Evolutionary conservation across 805 yeast species (phyloP), one percentile per base, ranked within the genome.

Genomic region (Cyberlindnera meyerae): DNA sequence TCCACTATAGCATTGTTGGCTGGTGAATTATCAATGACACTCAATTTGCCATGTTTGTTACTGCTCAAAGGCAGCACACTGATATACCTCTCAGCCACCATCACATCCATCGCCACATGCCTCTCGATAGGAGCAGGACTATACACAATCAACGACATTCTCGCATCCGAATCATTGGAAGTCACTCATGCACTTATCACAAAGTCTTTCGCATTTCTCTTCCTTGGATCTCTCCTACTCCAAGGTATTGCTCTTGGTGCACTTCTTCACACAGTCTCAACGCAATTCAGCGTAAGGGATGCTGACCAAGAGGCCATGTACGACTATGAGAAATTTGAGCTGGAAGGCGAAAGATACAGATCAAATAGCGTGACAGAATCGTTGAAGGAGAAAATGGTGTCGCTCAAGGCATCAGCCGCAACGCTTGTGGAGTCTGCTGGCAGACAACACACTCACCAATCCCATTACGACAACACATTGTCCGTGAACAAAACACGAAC

Each of bases 41-140:
- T 47, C 8, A 32, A 44, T 2, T 9, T 46, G 14, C 51, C 52
- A 2, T 11, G 39, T n/a, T 27, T 27, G 6, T 17, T 35, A 5
- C 11, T 34, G 22, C 31, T 25, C 17, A 24, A 27, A 3, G 37
- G 32, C 13, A 9, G 20, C 12, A 14, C 26, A 3, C 13, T 8
- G n/a, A n/a, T n/a, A 20, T 20, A 20, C 9, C 22, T 20, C 22
- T 8, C 22, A 7, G 22, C 22, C 9, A 2, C 24, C 21, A 11
- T 43, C 18, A 15, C 34, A 11, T 7, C 16, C 4, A 7, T 39
- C 7, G 44, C 53, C 8, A 18, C 45, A 8, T 11, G 38, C 1
- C 14, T 42, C 3, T 40, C 51, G 15, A 33, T 52, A 29, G 55
- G 55, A 47, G 52, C 58, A 31, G 54, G 57, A 13, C 49, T 53